phyloP scores from a whole-genome alignment of 345 rosid genomes.

The Syzygium grande region DNA sequence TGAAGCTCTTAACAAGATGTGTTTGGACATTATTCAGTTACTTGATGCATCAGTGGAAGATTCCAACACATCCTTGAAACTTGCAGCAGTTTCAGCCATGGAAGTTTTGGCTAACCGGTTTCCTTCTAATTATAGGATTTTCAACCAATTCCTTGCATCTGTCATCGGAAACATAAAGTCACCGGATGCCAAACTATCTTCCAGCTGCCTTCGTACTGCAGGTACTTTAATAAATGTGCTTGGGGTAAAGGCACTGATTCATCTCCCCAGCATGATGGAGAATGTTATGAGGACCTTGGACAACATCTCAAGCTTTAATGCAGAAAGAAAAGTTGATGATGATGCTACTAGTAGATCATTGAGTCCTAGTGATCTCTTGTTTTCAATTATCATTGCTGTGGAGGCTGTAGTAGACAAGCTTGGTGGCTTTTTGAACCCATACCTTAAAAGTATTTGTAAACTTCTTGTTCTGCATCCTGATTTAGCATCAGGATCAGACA shows the following conservation, averaged over 20 bases:
- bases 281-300: slow-evolving; percentile 36
- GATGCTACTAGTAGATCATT: slow-evolving; percentile 5
- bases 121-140: slow-evolving; percentile 56
- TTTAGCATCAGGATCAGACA: slow-evolving; percentile 42
- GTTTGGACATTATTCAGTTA: slow-evolving; percentile 51
- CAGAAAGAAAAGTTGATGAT: slow-evolving; percentile 10
- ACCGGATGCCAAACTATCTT: slow-evolving; percentile 42
- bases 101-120: slow-evolving; percentile 66
- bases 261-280: slow-evolving; percentile 71
- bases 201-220: slow-evolving; percentile 68
- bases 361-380: slow-evolving; percentile 26
- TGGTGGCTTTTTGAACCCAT: slow-evolving; percentile 87
- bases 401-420: slow-evolving; percentile 86
- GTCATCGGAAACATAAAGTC: slow-evolving; percentile 57
- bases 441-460: slow-evolving; percentile 61
- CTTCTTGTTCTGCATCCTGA: slow-evolving; percentile 59
- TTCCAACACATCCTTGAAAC: slow-evolving; percentile 41
- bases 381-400: slow-evolving; percentile 63
- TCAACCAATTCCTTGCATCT: slow-evolving; percentile 61
- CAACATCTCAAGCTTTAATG: slow-evolving; percentile 15
- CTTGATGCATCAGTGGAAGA: slow-evolving; percentile 44
- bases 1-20: slow-evolving; percentile 51
- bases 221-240: slow-evolving; percentile 76
- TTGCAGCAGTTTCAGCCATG: slow-evolving; percentile 67
- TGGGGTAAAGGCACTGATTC: slow-evolving; percentile 71